phyloP scores from a whole-genome alignment of 192 early-diverging fungal genomes.

The Powellomyces hirtus region DNA sequence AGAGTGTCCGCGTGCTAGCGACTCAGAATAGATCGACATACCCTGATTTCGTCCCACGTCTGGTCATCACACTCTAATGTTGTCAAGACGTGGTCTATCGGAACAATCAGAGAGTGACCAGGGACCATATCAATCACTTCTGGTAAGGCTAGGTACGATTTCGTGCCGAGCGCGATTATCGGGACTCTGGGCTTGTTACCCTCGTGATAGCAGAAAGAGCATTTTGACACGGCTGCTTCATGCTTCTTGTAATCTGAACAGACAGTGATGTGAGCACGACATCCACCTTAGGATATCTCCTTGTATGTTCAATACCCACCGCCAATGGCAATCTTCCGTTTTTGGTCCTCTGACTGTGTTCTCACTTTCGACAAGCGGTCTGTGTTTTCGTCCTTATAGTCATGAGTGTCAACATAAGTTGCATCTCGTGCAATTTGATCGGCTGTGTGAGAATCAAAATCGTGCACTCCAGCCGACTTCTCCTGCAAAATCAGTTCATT shows the following conservation, averaged over 20 bases:
- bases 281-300: too few species aligned
- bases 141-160: constrained; percentile 78
- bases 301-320: constrained; percentile 29
- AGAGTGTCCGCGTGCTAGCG: too few species aligned
- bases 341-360: constrained; percentile 62
- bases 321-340: constrained; percentile 59
- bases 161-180: constrained; percentile 74
- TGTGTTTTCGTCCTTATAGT: constrained; percentile 89
- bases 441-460: constrained; percentile 70
- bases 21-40: constrained; percentile 39
- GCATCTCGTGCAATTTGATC: constrained; percentile 68
- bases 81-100: constrained; percentile 77
- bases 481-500: constrained; percentile 71
- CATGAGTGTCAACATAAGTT: constrained; percentile 71
- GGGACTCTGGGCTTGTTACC: constrained; percentile 62
- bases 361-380: constrained; percentile 68
- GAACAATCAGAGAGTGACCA: constrained; percentile 90
- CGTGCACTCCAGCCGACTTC: constrained; percentile 45
- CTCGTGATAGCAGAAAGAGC: constrained; percentile 76
- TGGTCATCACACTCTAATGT: constrained; percentile 89
- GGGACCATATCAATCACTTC: constrained; percentile 69
- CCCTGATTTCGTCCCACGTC: constrained; percentile 88
- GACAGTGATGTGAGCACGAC: too few species aligned
- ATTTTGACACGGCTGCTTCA: constrained; percentile 67
- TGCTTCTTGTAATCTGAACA: constrained; percentile 63